A percentile compares a stretch with the other conserved stretches of the same genome.
phyloP scores from a whole-genome alignment of 2,329 filamentous ascomycete species.

The Corynespora cassiicola region DNA sequence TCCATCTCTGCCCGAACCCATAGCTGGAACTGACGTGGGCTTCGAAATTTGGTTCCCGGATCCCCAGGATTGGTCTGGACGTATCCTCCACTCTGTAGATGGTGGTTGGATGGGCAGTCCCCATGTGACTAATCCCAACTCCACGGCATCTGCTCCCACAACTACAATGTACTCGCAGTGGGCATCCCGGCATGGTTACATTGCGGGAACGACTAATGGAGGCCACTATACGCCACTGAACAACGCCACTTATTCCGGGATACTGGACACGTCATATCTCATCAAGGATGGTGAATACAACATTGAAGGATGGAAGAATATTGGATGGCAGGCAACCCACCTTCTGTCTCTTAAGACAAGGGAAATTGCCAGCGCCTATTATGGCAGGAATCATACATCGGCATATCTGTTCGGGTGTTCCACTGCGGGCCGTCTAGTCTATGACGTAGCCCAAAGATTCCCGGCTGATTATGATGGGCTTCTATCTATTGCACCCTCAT shows the following conservation, averaged over 20 bases:
- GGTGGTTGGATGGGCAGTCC: neutral
- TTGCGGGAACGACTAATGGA: neutral
- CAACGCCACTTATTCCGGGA: neutral
- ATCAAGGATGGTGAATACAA: neutral
- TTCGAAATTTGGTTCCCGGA: constrained; percentile 1
- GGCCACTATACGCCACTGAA: too few species aligned
- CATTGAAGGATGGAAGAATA: constrained; percentile 1
- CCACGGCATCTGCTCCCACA: neutral
- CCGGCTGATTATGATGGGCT: constrained; percentile 1
- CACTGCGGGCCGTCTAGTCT: neutral
- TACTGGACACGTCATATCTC: constrained; percentile 1
- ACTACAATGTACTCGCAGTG: constrained; percentile 1
- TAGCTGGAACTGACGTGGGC: constrained; percentile 1
- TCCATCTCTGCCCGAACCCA: neutral
- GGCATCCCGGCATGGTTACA: neutral
- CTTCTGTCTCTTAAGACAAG: neutral
- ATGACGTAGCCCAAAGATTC: neutral
- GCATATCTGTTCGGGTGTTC: neutral
- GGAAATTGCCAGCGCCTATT: neutral
- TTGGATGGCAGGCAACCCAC: neutral
- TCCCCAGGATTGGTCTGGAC: neutral
- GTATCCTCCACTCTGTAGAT: neutral
- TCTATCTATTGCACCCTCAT: neutral
- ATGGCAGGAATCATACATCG: neutral
- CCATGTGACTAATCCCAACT: neutral